A percentile compares a stretch with the other conserved stretches of the same genome.
These are phyloP conservation scores for Macrotyloma uniflorum DNA, from an alignment of 306 rosid species.

Conservation along the genomic window DNA sequence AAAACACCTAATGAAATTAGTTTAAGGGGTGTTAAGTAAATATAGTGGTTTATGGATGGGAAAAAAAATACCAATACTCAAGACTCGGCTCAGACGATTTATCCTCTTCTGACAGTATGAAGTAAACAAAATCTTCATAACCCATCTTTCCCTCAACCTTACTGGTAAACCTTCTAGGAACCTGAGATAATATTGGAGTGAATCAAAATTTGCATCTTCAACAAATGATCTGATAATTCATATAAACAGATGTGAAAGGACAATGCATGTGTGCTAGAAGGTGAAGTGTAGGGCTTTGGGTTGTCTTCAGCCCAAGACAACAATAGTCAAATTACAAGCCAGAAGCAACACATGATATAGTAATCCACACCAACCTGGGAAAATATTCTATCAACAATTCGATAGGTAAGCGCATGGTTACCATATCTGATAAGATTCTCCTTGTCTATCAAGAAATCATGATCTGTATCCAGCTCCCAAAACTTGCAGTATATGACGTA, in stretches of 20 bases:
- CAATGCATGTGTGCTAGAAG: background rate
- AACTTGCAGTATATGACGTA: conserved; percentile 99
- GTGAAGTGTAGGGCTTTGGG: conserved; percentile 15
- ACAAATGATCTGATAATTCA: conserved; percentile 33
- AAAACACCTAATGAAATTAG: background rate
- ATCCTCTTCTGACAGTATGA: conserved; percentile 97
- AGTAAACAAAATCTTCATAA: conserved; percentile 98
- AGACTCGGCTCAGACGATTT: conserved; percentile 97
- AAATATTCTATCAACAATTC: conserved; percentile 98
- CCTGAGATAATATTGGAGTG: conserved; percentile 53
- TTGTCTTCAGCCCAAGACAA: conserved; percentile 26
- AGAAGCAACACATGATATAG: conserved; percentile 31
- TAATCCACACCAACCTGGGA: conserved; percentile 78
- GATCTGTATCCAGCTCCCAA: conserved; percentile 99
- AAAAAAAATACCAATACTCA: conserved; percentile 84
- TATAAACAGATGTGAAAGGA: background rate
- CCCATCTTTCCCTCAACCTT: conserved; percentile 98
- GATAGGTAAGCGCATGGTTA: conserved; percentile 96
- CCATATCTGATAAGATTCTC: conserved; percentile 99
- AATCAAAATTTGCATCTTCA: conserved; percentile 35
- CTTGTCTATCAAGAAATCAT: conserved; percentile 95
- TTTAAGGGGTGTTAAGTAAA: too few relatives aligned
- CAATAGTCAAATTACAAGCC: conserved; percentile 28
- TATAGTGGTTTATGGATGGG: conserved; percentile 4
- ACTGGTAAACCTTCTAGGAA: conserved; percentile 91